Evolutionary conservation across 2,329 filamentous ascomycete genomes (phyloP).

Genomic region (Chrysoporthe austroafricana): DNA sequence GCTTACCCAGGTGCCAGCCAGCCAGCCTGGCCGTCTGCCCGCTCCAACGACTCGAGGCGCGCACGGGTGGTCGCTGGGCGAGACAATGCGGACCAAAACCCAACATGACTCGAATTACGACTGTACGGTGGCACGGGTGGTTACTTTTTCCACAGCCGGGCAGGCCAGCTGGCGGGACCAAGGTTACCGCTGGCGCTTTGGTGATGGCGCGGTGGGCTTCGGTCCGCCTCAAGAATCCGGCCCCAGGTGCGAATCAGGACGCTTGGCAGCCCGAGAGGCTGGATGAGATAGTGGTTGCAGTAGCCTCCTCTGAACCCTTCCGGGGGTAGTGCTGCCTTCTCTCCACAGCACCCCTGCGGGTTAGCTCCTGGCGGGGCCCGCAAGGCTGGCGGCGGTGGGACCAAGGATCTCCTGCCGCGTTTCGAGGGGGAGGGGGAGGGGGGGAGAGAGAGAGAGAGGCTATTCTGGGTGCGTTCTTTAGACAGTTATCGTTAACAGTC

Average conservation of each 20-base stretch:
- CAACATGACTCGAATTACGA: not conserved
- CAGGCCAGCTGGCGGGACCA: not conserved
- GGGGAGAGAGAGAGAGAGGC: not conserved
- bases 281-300: slow-evolving; percentile 4
- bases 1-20: too few relatives aligned
- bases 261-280: not conserved
- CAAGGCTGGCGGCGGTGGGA: slow-evolving; percentile 1
- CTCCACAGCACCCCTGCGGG: not conserved
- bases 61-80: not conserved
- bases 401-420: not conserved
- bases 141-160: not conserved
- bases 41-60: too few relatives aligned
- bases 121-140: not conserved
- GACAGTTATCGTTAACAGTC: not conserved
- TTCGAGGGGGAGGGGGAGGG: not conserved
- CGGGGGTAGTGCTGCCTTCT: not conserved
- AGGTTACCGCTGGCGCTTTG: not conserved
- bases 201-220: not conserved
- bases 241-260: not conserved
- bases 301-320: not conserved
- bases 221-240: not conserved
- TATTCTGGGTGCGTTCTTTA: too few relatives aligned
- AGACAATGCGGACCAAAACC: not conserved
- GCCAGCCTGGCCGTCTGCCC: too few relatives aligned
- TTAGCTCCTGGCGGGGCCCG: not conserved